phyloP scores from a whole-genome alignment of 495 filamentous ascomycete species.

The Xylaria curta region DNA sequence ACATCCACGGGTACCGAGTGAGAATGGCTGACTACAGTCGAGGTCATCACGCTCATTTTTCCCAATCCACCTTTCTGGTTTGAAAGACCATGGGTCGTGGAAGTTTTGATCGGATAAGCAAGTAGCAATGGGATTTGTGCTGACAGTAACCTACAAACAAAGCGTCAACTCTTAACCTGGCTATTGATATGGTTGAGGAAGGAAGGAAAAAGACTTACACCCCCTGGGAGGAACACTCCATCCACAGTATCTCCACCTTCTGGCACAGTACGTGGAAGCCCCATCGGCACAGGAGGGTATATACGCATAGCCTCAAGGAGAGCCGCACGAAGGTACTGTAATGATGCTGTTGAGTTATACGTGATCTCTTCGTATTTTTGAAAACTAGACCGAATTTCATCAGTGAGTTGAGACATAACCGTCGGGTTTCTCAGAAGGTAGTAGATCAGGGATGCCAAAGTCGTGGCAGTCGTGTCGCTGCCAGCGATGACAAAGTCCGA shows the following conservation, averaged over 20 bases:
- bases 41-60: slow-evolving; percentile 33
- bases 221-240: no score
- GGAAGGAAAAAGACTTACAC: no score
- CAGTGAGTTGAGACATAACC: background rate
- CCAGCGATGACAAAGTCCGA: no score
- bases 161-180: background rate
- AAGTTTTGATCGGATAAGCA: slow-evolving; percentile 42
- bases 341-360: background rate
- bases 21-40: slow-evolving; percentile 40
- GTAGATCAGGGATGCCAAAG: no score
- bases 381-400: background rate
- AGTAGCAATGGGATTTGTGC: slow-evolving; percentile 41
- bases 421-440: no score
- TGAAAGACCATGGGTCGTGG: slow-evolving; percentile 39
- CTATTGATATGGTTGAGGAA: no score
- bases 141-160: slow-evolving; percentile 40
- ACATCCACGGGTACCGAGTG: slow-evolving; percentile 37
- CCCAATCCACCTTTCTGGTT: slow-evolving; percentile 47
- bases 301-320: background rate
- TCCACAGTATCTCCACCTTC: no score
- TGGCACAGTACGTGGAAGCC: no score
- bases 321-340: background rate
- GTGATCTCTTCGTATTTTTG: background rate
- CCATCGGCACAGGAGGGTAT: slow-evolving; percentile 28
- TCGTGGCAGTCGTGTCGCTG: no score